Conservation (phyloP, 768 basidiomycete genomes). For the Rhizopogon sp. region DNA sequence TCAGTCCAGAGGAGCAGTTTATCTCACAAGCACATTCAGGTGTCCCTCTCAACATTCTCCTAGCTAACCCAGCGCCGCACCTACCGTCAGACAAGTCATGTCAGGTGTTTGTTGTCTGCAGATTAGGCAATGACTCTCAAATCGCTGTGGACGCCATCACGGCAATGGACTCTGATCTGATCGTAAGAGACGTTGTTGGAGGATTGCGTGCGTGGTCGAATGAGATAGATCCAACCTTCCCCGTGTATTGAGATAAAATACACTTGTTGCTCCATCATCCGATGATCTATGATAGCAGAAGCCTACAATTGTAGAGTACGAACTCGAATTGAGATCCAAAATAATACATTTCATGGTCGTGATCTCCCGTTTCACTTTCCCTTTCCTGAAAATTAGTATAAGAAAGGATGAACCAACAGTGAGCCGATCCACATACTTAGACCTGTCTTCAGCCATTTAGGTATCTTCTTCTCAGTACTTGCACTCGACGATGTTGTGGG, state of each 20-base stretch:
- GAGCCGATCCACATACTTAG: conserved; percentile 37
- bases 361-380: conserved; percentile 30
- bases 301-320: background rate
- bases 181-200: conserved; percentile 70
- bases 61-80: conserved; percentile 51
- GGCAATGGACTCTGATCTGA: conserved; percentile 16
- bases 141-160: conserved; percentile 58
- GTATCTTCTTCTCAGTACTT: conserved; percentile 50
- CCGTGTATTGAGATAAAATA: conserved; percentile 56
- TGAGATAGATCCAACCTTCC: conserved; percentile 71
- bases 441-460: conserved; percentile 77
- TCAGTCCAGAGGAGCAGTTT: background rate
- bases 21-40: conserved; percentile 41
- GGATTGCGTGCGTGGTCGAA: conserved; percentile 79
- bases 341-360: background rate
- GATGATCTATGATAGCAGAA: background rate
- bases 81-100: conserved; percentile 24
- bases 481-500: conserved; percentile 8
- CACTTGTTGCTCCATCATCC: background rate
- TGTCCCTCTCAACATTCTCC: conserved; percentile 62
- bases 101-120: conserved; percentile 63
- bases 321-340: background rate
- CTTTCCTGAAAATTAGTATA: conserved; percentile 14
- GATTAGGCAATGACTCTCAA: conserved; percentile 91
- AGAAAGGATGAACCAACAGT: background rate